Percentiles rank a stretch among this genome's conserved stretches.
phyloP scores from a whole-genome alignment of 805 yeast genomes.

The Jamesozyma piceae region DNA sequence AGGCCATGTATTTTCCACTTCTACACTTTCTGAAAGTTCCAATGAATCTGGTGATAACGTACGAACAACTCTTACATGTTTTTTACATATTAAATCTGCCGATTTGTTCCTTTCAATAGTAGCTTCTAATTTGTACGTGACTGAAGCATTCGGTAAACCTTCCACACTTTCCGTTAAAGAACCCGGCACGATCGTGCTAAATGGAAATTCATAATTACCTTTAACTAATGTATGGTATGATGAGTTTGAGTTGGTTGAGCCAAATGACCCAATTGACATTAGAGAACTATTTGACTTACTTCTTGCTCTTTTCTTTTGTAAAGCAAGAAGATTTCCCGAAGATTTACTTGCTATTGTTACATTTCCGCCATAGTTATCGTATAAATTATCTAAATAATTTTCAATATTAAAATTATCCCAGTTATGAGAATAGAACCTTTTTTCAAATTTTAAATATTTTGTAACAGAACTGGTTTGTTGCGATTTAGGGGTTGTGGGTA shows the following conservation, averaged over 20 bases:
- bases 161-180: conserved; percentile 78
- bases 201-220: conserved; percentile 89
- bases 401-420: conserved; percentile 65
- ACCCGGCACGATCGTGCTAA: conserved; percentile 77
- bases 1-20: conserved; percentile 96
- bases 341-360: conserved; percentile 15
- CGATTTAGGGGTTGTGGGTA: conserved; percentile 35
- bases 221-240: conserved; percentile 39
- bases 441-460: conserved; percentile 47
- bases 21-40: conserved; percentile 83
- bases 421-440: conserved; percentile 58
- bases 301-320: conserved; percentile 12
- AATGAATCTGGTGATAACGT: conserved; percentile 81
- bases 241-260: conserved; percentile 4
- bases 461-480: conserved; percentile 37
- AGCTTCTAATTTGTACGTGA: conserved; percentile 67
- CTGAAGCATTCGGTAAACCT: conserved; percentile 74
- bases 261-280: conserved; percentile 25
- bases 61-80: conserved; percentile 71
- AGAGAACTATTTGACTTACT: conserved; percentile 23
- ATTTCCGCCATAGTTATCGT: conserved; percentile 13
- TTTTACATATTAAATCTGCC: conserved; percentile 54
- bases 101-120: conserved; percentile 75
- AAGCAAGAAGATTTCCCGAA: conserved; percentile 13
- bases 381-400: conserved; percentile 28